phyloP scores from a whole-genome alignment of 225 moss, liverwort and hornwort genomes.

The Straminergon stramineum region DNA sequence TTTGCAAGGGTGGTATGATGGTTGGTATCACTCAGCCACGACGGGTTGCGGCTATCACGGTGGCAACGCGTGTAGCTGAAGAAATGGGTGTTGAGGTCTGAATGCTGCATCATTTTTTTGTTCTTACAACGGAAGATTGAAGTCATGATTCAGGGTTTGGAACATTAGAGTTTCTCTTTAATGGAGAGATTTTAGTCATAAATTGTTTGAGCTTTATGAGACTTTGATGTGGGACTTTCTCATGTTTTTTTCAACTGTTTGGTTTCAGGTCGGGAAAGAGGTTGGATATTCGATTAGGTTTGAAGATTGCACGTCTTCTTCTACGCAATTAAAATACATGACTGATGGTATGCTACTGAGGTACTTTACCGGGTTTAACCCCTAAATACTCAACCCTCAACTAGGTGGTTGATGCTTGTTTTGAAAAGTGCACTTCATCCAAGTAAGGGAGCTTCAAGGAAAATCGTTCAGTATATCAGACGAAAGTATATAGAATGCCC shows the following conservation, averaged over 20 bases:
- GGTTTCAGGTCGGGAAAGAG: constrained; percentile 62
- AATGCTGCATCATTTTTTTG: background rate
- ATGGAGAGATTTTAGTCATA: background rate
- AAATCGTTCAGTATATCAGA: background rate
- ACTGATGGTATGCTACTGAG: constrained; percentile 87
- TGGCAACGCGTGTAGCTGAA: constrained; percentile 91
- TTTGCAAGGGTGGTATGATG: constrained; percentile 60
- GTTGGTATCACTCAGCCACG: constrained; percentile 90
- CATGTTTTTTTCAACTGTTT: background rate
- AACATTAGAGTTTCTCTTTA: background rate
- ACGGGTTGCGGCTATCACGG: constrained; percentile 91
- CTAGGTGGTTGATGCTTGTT: background rate
- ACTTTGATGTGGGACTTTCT: background rate
- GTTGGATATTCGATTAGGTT: constrained; percentile 98
- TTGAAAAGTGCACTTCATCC: background rate
- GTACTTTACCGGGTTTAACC: constrained; percentile 1
- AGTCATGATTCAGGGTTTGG: background rate
- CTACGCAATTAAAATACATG: constrained; percentile 85
- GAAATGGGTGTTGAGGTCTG: constrained; percentile 73
- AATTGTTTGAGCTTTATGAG: background rate
- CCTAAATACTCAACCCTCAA: background rate
- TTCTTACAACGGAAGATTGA: background rate
- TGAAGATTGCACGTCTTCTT: constrained; percentile 76
- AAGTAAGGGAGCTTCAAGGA: background rate
- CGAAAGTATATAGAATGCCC: background rate